Conservation (phyloP, 2,329 filamentous ascomycete genomes). For the Clarireedia homoeocarpa region DNA sequence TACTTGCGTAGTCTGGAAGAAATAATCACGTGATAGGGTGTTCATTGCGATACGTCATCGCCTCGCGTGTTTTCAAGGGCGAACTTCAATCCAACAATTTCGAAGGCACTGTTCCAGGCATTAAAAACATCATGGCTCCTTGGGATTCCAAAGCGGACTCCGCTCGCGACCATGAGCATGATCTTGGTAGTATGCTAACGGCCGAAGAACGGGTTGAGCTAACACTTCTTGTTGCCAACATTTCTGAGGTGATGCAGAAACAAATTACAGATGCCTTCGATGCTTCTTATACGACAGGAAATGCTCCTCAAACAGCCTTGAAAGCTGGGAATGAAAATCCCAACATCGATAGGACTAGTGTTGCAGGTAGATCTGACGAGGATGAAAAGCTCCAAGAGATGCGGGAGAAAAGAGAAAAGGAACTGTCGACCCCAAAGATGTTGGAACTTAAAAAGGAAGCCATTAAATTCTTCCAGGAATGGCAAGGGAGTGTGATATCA, state of each 20-base stretch:
- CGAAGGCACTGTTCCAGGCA: background rate
- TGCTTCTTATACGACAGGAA: constrained; percentile 19
- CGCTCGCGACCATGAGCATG: constrained; percentile 18
- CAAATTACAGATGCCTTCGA: constrained; percentile 47
- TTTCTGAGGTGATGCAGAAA: constrained; percentile 48
- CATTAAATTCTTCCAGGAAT: constrained; percentile 68
- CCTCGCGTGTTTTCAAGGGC: too few relatives aligned
- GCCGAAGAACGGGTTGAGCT: constrained; percentile 36
- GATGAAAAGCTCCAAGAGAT: constrained; percentile 27
- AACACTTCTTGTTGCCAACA: constrained; percentile 40
- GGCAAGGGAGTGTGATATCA: constrained; percentile 63
- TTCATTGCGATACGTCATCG: too few relatives aligned
- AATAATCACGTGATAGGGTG: too few relatives aligned
- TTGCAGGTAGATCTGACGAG: constrained; percentile 27
- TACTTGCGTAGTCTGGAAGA: too few relatives aligned
- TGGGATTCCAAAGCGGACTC: constrained; percentile 1
- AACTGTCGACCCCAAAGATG: constrained; percentile 43
- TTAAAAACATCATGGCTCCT: constrained; percentile 16
- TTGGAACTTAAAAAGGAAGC: constrained; percentile 62
- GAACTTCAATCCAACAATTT: background rate
- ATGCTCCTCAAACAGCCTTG: constrained; percentile 24
- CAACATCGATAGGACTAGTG: constrained; percentile 25
- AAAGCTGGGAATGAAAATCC: constrained; percentile 32
- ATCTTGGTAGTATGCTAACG: constrained; percentile 26
- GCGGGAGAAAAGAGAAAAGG: constrained; percentile 35